phyloP scores from a whole-genome alignment of 2,329 filamentous ascomycete genomes.

The Cercospora zeina region DNA sequence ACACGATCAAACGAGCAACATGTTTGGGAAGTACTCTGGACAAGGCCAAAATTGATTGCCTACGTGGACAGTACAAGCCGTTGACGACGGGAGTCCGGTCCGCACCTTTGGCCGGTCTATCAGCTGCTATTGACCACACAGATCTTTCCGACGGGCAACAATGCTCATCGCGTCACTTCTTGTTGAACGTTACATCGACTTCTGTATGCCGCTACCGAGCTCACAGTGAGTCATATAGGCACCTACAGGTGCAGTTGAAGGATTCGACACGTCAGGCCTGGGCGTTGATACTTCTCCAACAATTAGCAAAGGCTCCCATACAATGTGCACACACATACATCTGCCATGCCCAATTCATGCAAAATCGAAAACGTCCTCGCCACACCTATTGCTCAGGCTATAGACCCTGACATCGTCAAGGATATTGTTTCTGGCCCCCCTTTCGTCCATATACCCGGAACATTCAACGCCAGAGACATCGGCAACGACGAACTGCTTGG shows the following conservation, averaged over 20 bases:
- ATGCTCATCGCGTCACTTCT: neutral
- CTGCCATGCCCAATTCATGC: neutral
- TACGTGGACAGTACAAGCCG: neutral
- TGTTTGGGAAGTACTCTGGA: neutral
- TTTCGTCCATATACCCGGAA: constrained; percentile 14
- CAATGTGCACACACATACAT: neutral
- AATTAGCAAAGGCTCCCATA: neutral
- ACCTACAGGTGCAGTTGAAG: neutral
- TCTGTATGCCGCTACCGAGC: neutral
- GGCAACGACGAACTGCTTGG: neutral
- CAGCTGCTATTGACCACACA: neutral
- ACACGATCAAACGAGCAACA: neutral
- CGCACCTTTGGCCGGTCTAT: neutral
- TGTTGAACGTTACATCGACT: neutral
- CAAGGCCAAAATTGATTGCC: neutral
- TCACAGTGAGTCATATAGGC: neutral
- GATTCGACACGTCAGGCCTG: neutral
- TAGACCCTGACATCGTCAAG: constrained; percentile 4
- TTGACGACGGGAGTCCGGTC: neutral
- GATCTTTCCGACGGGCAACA: neutral
- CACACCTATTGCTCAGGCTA: neutral
- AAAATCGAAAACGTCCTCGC: neutral
- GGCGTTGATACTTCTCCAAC: neutral
- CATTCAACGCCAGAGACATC: constrained; percentile 16
- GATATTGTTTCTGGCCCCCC: constrained; percentile 11